Conservation (phyloP, 208 protist genomes). For the Trypanosoma cruzi region DNA sequence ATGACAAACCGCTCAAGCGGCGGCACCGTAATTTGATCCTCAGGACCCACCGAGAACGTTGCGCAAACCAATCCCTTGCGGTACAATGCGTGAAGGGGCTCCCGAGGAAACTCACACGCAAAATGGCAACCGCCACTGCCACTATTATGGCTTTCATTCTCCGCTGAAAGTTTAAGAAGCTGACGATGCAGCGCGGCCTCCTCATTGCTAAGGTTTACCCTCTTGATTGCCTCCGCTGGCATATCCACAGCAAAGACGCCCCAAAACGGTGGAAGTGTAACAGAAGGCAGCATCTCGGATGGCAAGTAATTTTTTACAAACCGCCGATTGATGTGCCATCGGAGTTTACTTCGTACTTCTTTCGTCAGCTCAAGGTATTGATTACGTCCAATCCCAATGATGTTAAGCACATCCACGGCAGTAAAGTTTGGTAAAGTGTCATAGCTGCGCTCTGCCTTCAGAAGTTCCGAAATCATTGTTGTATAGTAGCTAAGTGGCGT, state of each 20-base stretch:
- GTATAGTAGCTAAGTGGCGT: slow-evolving; percentile 82
- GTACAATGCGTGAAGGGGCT: slow-evolving; percentile 66
- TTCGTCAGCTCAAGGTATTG: slow-evolving; percentile 98
- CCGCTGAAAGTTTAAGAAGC: slow-evolving; percentile 42
- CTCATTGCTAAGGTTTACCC: slow-evolving; percentile 28
- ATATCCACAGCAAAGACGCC: slow-evolving; percentile 42
- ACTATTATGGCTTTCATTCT: slow-evolving; percentile 12
- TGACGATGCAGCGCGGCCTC: slow-evolving; percentile 48
- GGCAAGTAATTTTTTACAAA: slow-evolving; percentile 75
- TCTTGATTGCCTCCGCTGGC: slow-evolving; percentile 22
- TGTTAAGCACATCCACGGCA: slow-evolving; percentile 93
- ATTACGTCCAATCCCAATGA: slow-evolving; percentile 97
- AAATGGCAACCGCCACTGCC: slow-evolving; percentile 27
- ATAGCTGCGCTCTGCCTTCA: slow-evolving; percentile 88
- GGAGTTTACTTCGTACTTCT: slow-evolving; percentile 87
- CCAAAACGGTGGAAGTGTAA: slow-evolving; percentile 62
- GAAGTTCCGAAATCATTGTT: slow-evolving; percentile 65
- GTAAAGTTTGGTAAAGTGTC: slow-evolving; percentile 98
- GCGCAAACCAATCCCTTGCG: slow-evolving; percentile 90
- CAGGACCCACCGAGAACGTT: slow-evolving; percentile 82
- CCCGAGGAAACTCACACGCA: slow-evolving; percentile 58
- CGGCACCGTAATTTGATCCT: slow-evolving; percentile 92
- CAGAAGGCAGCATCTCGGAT: slow-evolving; percentile 39
- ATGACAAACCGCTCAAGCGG: slow-evolving; percentile 97
- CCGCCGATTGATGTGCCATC: slow-evolving; percentile 73